Evolutionary conservation across 441 rosid species (phyloP), one percentile per base, ranked within the genome.

Genomic region (Populus hybrid): DNA sequence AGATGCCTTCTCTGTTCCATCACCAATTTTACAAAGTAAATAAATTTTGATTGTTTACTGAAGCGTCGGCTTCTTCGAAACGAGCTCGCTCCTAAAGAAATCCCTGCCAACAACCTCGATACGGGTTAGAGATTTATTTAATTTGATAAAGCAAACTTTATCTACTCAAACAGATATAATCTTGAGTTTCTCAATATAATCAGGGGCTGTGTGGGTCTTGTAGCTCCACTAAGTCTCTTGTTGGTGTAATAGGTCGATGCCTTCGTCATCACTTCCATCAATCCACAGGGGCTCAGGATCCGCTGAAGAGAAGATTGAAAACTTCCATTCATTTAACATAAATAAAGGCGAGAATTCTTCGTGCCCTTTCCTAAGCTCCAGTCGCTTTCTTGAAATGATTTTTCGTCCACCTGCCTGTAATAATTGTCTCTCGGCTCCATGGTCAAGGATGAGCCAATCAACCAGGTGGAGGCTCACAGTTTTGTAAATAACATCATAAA

Each of bases 11-110:
- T 23, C 68, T 28, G 40, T 73, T 73, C 68, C 69, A 23, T n/a
- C 9, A 80, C 35, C 69, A 76, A 26, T 29, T 36, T 23, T 23
- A 31, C 33, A 6, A 6, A 26, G 69, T 38, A 4, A 69, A 45
- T 7, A 65, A 29, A 36, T n/a, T 7, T 16, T 59, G 42, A 21
- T 71, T n/a, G 31, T 64, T 65, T 50, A 76, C 8, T n/a, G 69
- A 64, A 83, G 76, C 56, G 80, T 84, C 83, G 83, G 78, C 77
- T 77, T 84, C 77, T 14, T 72, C 71, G 82, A 77, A 76, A 69
- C 72, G 72, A 73, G 73, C 73, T 80, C 7, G 71, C 73, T 78
- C 10, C 63, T 31, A 74, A 68, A 53, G 70, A 77, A 77, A 74
- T 73, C 74, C 83, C 59, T 70, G 75, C 78, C 70, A 76, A 33